Evolutionary conservation across 306 rosid genomes (phyloP), one percentile per base, ranked within the genome.

Genomic region (Echinosophora koreensis): DNA sequence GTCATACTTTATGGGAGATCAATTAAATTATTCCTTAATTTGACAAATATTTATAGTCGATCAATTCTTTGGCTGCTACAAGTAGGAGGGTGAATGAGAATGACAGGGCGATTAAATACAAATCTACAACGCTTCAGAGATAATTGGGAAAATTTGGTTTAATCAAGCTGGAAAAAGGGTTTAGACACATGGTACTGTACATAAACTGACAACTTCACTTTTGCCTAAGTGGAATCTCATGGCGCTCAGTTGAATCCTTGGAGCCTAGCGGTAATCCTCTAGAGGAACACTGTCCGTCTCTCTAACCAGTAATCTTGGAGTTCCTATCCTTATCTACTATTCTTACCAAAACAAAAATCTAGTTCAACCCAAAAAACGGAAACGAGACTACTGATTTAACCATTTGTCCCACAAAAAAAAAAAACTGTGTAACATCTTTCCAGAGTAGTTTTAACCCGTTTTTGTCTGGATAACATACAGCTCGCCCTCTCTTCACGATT

Each of bases 281-380:
- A 14, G 54, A 44, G 39, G 27, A 61, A 38, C 32, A 30, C 65
- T 14, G 62, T 44, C 8, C 6, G 39, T 39, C 61, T 63, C 69
- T 66, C 80, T 74, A 59, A 68, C 39, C 71, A 14, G 64, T 66
- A 46, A 32, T 64, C 41, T 50, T 47, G 56, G 34, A 74, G 52
- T 66, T 73, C 77, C 77, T 81, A 81, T 8, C 49, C 17, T 37
- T 27, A 80, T 28, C 84, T 71, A 42, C 66, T 27, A 35, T 46
- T 38, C 27, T 72, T 12, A 22, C 22, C 63, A 56, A 56, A 8
- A 5, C 8, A 9, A 54, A 30, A 8, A 54, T 10, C 55, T 6
- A 11, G 65, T 56, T 64, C 46, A 38, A 56, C 38, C 30, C n/a
- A 17, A 22, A 66, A 58, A 35, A 17, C 1, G 41, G n/a, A 71